Percentiles rank a stretch among this genome's conserved stretches.
These are phyloP conservation scores for Sclerotinia glacialis DNA, from an alignment of 2,329 filamentous ascomycete genomes.

Conservation along the genomic window DNA sequence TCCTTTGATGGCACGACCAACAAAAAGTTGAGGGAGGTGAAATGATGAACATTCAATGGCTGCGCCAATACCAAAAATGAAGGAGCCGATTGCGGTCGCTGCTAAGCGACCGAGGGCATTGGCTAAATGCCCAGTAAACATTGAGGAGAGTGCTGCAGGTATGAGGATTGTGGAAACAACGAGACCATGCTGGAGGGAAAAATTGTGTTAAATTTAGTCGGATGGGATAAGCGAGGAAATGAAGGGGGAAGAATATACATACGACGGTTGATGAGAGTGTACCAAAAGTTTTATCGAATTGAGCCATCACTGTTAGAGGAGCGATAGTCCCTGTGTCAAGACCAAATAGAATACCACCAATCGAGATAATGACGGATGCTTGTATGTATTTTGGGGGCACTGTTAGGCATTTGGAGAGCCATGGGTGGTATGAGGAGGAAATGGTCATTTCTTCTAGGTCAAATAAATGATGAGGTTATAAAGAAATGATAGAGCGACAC, in stretches of 20 bases:
- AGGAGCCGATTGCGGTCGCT: conserved; percentile 49
- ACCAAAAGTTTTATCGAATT: conserved; percentile 48
- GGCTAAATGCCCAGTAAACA: conserved; percentile 55
- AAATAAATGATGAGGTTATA: conserved; percentile 21
- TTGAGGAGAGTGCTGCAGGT: conserved; percentile 54
- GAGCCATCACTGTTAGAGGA: conserved; percentile 50
- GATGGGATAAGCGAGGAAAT: neutral
- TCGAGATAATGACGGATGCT: conserved; percentile 32
- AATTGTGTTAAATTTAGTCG: neutral
- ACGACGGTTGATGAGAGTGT: conserved; percentile 48
- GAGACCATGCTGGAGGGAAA: conserved; percentile 46
- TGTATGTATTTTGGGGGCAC: conserved; percentile 35
- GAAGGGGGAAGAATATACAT: neutral
- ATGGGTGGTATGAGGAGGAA: neutral
- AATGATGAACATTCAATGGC: conserved; percentile 50
- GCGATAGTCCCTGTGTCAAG: conserved; percentile 52
- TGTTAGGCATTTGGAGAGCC: conserved; percentile 8
- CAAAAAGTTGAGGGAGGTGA: conserved; percentile 51
- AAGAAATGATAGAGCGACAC: neutral
- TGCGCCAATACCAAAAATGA: conserved; percentile 53
- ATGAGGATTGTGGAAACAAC: conserved; percentile 59
- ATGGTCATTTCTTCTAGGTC: neutral
- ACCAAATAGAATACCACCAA: conserved; percentile 35
- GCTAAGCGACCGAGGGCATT: conserved; percentile 50
- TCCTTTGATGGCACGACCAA: conserved; percentile 54